Conservation (phyloP, 164 flowering plant species). For the Chimonanthus salicifolius region DNA sequence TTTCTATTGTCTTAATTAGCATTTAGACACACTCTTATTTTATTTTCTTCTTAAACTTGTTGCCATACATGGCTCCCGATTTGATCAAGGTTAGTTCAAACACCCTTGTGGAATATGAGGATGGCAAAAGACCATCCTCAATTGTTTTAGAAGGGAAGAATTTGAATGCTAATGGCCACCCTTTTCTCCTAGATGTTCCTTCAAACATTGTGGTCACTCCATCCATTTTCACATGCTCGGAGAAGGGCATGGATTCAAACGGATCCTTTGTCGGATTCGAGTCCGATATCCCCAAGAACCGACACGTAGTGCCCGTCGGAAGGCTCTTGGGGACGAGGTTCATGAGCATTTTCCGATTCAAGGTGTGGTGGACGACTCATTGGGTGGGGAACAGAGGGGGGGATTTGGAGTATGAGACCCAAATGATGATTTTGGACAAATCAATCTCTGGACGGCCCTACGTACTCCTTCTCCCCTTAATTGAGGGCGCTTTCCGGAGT, state of each 20-base stretch:
- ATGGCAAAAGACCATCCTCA: not conserved
- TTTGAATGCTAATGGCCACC: slow-evolving; percentile 33
- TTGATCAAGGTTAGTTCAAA: slow-evolving; percentile 22
- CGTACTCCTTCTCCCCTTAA: not conserved
- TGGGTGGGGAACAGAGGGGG: slow-evolving; percentile 5
- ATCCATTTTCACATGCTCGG: slow-evolving; percentile 2
- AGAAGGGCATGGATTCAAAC: slow-evolving; percentile 3
- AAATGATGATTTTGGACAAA: not conserved
- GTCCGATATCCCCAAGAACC: not conserved
- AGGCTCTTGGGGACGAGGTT: not conserved
- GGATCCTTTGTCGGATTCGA: not conserved
- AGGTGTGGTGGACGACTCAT: slow-evolving; percentile 14
- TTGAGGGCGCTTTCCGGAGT: not conserved
- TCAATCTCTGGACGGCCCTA: not conserved
- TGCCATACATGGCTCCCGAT: slow-evolving; percentile 39
- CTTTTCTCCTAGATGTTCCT: slow-evolving; percentile 35
- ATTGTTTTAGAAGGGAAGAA: slow-evolving; percentile 25
- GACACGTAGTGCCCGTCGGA: not conserved
- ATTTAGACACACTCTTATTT: too few species aligned
- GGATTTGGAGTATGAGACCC: not conserved
- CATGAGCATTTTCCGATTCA: slow-evolving; percentile 14
- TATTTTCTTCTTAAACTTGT: too few species aligned
- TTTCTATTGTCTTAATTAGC: too few species aligned
- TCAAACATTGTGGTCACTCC: slow-evolving; percentile 27
- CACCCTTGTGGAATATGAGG: not conserved